These are phyloP conservation scores for Fimicolochytrium jonesii DNA, from an alignment of 192 early-diverging fungal genomes.

Conservation along the genomic window DNA sequence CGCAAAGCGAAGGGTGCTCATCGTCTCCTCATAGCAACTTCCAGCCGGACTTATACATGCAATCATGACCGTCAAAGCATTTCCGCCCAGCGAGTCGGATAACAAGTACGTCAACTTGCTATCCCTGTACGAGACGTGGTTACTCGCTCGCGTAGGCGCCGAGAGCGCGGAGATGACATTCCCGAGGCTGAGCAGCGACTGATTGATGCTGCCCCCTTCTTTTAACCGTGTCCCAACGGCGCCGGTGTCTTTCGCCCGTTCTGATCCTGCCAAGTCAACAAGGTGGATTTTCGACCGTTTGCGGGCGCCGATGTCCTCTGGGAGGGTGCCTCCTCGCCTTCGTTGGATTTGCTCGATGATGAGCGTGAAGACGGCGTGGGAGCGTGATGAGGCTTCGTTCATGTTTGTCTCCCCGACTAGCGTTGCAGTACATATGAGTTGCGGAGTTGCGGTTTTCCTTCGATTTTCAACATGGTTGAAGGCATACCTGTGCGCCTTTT, in stretches of 20 bases:
- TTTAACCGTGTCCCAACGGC: slow-evolving; percentile 74
- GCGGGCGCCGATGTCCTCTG: slow-evolving; percentile 5
- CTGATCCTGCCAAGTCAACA: slow-evolving; percentile 83
- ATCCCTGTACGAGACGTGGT: slow-evolving; percentile 51
- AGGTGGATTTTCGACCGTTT: slow-evolving; percentile 57
- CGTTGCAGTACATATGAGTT: no score
- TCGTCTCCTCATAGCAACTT: slow-evolving; percentile 27
- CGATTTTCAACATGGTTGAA: no score
- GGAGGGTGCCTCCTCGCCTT: neutral
- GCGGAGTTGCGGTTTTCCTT: no score
- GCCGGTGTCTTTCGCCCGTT: slow-evolving; percentile 79
- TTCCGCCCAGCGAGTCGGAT: slow-evolving; percentile 49
- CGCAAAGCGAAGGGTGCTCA: slow-evolving; percentile 34
- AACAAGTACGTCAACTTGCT: slow-evolving; percentile 51
- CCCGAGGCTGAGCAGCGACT: slow-evolving; percentile 73
- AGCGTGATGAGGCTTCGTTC: slow-evolving; percentile 51
- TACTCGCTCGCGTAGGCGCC: neutral
- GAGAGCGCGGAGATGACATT: slow-evolving; percentile 77
- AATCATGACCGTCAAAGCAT: slow-evolving; percentile 49
- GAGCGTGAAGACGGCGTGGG: slow-evolving; percentile 72
- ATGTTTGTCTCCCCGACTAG: slow-evolving; percentile 43
- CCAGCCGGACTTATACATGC: slow-evolving; percentile 41
- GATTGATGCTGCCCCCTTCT: slow-evolving; percentile 81
- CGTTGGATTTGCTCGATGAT: slow-evolving; percentile 58
- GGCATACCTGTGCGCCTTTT: slow-evolving; percentile 25